Percentiles rank a stretch among this genome's conserved stretches.
These are phyloP conservation scores for Cubamyces sp. DNA, from an alignment of 768 basidiomycete genomes.

Conservation along the genomic window DNA sequence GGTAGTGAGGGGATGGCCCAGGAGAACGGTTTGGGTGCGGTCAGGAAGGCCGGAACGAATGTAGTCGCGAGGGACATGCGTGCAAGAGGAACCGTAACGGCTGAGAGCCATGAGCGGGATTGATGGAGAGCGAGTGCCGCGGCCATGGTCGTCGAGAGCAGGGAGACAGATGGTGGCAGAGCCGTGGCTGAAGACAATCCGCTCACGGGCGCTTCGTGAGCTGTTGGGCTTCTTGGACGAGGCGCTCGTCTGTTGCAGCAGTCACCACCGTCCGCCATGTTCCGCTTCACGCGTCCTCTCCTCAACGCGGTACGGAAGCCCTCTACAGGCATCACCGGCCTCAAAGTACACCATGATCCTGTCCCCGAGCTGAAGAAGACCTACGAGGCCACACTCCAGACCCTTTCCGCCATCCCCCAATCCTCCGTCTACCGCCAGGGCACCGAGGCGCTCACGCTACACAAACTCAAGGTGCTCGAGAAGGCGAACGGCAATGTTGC, in stretches of 20 bases:
- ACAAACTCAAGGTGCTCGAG: slow-evolving; percentile 76
- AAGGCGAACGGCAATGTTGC: slow-evolving; percentile 66
- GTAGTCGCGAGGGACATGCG: slow-evolving; percentile 29
- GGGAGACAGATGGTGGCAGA: background rate
- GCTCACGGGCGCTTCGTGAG: slow-evolving; percentile 2
- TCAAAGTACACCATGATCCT: slow-evolving; percentile 82
- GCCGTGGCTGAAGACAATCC: slow-evolving; percentile 19
- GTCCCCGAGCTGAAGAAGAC: slow-evolving; percentile 75
- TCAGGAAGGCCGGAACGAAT: slow-evolving; percentile 29
- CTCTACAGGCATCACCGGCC: slow-evolving; percentile 86
- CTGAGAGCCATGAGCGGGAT: slow-evolving; percentile 29
- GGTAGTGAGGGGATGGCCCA: slow-evolving; percentile 47
- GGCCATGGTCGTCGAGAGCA: slow-evolving; percentile 41
- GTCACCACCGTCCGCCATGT: slow-evolving; percentile 52
- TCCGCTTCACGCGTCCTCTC: slow-evolving; percentile 76
- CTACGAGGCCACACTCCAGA: slow-evolving; percentile 76
- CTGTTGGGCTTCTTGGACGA: background rate
- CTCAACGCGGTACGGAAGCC: slow-evolving; percentile 65
- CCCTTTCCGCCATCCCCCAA: slow-evolving; percentile 71
- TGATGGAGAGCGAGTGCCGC: slow-evolving; percentile 41
- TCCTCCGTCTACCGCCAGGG: slow-evolving; percentile 90
- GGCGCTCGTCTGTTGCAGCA: slow-evolving; percentile 7
- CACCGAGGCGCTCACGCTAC: slow-evolving; percentile 81
- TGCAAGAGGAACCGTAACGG: slow-evolving; percentile 30
- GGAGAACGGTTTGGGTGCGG: slow-evolving; percentile 36